phyloP scores from a whole-genome alignment of 129 eudicot genomes.

The Lonicera japonica region DNA sequence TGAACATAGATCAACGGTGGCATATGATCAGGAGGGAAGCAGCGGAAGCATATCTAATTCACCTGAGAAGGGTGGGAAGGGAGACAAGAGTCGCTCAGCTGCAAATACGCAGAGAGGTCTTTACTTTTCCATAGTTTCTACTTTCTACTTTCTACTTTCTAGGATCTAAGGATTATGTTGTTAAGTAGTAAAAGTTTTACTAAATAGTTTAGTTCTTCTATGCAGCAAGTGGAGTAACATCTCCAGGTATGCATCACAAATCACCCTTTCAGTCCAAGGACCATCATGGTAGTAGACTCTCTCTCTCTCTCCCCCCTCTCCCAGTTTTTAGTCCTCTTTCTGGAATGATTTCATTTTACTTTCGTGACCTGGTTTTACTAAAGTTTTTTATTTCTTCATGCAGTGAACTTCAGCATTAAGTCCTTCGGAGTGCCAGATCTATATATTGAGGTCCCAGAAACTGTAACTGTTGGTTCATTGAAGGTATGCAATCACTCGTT shows the following conservation, averaged over 20 bases:
- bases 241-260: slow-evolving; percentile 34
- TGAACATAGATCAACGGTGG: slow-evolving; percentile 33
- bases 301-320: background rate
- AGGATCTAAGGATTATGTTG: slow-evolving; percentile 3
- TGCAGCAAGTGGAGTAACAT: slow-evolving; percentile 42
- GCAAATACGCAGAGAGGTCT: slow-evolving; percentile 41
- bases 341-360: background rate
- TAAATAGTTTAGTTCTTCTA: background rate
- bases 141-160: background rate
- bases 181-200: background rate
- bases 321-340: too few species aligned
- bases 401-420: slow-evolving; percentile 92
- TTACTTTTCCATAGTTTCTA: background rate
- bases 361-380: background rate
- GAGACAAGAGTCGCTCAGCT: slow-evolving; percentile 29
- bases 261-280: slow-evolving; percentile 36
- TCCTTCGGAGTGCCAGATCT: slow-evolving; percentile 94
- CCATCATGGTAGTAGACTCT: slow-evolving; percentile 35
- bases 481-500: slow-evolving; percentile 45
- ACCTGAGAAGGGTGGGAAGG: slow-evolving; percentile 34
- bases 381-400: slow-evolving; percentile 18
- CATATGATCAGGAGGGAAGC: slow-evolving; percentile 55
- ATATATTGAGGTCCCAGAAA: slow-evolving; percentile 89
- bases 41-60: slow-evolving; percentile 71
- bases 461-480: slow-evolving; percentile 77